Evolutionary conservation across 2,329 filamentous ascomycete genomes (phyloP).

Genomic region (Verticillium longisporum): DNA sequence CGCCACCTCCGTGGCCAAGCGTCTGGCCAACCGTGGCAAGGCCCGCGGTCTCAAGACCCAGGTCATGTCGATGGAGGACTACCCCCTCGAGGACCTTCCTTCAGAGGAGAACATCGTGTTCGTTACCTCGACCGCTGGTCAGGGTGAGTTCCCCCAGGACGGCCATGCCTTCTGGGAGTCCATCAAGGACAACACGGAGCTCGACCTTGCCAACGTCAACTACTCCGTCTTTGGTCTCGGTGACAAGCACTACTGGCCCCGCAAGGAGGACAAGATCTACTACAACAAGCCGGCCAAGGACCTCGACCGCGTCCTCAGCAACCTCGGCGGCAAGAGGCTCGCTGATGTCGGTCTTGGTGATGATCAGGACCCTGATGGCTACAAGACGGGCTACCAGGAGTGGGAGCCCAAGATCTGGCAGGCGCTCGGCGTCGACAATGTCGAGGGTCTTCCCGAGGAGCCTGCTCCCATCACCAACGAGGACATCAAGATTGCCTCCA

Average conservation of each 20-base stretch:
- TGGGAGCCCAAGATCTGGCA: slow-evolving; percentile 98
- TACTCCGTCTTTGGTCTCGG: slow-evolving; percentile 90
- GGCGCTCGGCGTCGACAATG: slow-evolving; percentile 86
- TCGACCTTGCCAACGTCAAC: slow-evolving; percentile 83
- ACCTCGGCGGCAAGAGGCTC: slow-evolving; percentile 75
- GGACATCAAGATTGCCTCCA: slow-evolving; percentile 93
- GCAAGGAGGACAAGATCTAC: slow-evolving; percentile 95
- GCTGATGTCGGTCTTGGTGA: slow-evolving; percentile 88
- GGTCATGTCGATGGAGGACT: slow-evolving; percentile 97
- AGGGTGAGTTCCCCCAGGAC: slow-evolving; percentile 97
- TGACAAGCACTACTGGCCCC: slow-evolving; percentile 98
- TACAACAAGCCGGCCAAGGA: slow-evolving; percentile 99
- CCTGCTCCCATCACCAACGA: slow-evolving; percentile 94
- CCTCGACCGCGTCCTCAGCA: slow-evolving; percentile 70
- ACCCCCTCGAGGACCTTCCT: slow-evolving; percentile 85
- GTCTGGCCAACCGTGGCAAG: slow-evolving; percentile 81
- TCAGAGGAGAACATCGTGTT: slow-evolving; percentile 90
- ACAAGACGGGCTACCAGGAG: slow-evolving; percentile 87
- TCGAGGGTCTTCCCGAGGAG: slow-evolving; percentile 91
- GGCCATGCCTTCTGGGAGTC: slow-evolving; percentile 87
- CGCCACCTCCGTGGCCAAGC: slow-evolving; percentile 77
- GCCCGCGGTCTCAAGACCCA: slow-evolving; percentile 88
- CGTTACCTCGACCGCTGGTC: slow-evolving; percentile 82
- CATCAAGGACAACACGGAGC: slow-evolving; percentile 84
- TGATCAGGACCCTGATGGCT: slow-evolving; percentile 94